Evolutionary conservation across 1,284 basidiomycete genomes (phyloP).

Genomic region (Boletellus deceptivus): DNA sequence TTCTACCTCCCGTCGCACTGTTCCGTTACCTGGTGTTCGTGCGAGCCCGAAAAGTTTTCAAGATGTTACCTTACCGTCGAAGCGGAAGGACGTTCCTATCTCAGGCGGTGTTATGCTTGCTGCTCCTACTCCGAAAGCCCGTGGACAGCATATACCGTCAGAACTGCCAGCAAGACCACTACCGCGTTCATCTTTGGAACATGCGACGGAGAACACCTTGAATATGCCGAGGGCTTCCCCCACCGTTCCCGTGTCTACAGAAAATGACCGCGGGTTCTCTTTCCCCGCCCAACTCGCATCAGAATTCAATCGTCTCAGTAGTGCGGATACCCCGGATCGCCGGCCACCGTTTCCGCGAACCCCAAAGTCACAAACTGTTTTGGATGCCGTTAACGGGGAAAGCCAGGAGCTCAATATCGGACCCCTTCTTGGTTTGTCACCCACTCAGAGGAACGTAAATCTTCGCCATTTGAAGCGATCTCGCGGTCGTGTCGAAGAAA

Average conservation of each 20-base stretch:
- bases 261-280: slow-evolving; percentile 4
- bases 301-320: slow-evolving; percentile 6
- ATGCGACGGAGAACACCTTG: background rate
- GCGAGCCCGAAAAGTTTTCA: background rate
- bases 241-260: slow-evolving; percentile 4
- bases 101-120: slow-evolving; percentile 21
- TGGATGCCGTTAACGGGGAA: slow-evolving; percentile 9
- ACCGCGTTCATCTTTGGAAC: background rate
- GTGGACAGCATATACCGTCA: background rate
- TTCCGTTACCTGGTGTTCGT: slow-evolving; percentile 2
- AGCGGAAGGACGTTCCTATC: slow-evolving; percentile 1
- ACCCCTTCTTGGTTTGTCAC: slow-evolving; percentile 23
- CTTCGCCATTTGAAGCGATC: slow-evolving; percentile 31
- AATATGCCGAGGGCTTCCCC: slow-evolving; percentile 4
- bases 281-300: slow-evolving; percentile 12
- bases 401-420: slow-evolving; percentile 23
- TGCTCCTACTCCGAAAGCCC: background rate
- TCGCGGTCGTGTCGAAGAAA: slow-evolving; percentile 27
- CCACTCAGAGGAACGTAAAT: slow-evolving; percentile 30
- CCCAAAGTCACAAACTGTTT: slow-evolving; percentile 26
- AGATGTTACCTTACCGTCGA: background rate
- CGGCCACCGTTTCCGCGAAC: slow-evolving; percentile 17
- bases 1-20: background rate
- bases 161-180: slow-evolving; percentile 1
- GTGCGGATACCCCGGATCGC: slow-evolving; percentile 6